A percentile compares a stretch with the other conserved stretches of the same genome.
Evolutionary conservation across 306 rosid genomes (phyloP).

Genomic region (Rosa persica): DNA sequence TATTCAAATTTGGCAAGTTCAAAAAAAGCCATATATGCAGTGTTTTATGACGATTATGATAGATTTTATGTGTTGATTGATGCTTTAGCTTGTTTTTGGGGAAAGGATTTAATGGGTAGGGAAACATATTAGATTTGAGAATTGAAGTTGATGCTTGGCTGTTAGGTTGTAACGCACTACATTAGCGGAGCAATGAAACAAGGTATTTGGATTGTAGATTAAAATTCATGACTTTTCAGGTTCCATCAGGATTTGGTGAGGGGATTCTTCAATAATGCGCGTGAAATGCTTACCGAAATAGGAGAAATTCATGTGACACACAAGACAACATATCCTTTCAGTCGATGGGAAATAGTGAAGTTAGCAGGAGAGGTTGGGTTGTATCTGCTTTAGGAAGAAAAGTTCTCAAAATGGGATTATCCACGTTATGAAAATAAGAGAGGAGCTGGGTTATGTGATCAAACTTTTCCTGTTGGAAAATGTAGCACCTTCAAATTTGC

Average conservation of each 20-base stretch:
- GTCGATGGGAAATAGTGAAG: constrained; percentile 32
- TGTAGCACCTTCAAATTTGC: constrained; percentile 30
- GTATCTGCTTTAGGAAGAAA: background rate
- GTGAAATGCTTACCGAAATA: background rate
- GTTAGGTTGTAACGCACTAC: background rate
- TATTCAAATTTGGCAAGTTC: too few species aligned
- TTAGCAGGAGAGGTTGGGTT: constrained; percentile 8
- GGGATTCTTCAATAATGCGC: constrained; percentile 32
- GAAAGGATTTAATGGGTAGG: too few species aligned
- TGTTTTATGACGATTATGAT: background rate
- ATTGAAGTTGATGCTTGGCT: background rate
- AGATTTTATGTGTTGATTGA: background rate
- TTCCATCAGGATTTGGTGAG: constrained; percentile 28
- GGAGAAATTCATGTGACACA: constrained; percentile 54
- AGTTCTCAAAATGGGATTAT: constrained; percentile 9
- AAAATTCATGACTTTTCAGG: constrained; percentile 22
- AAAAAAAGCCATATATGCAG: too few species aligned
- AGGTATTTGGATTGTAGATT: background rate
- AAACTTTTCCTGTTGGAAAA: constrained; percentile 32
- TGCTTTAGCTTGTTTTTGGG: too few species aligned
- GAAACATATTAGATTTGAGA: too few species aligned
- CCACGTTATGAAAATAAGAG: constrained; percentile 35
- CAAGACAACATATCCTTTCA: constrained; percentile 36
- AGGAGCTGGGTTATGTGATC: constrained; percentile 21
- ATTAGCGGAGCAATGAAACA: background rate